Percentiles rank a stretch among this genome's conserved stretches.
Conservation (phyloP, 768 basidiomycete genomes). For the Kondoa subrosea region DNA sequence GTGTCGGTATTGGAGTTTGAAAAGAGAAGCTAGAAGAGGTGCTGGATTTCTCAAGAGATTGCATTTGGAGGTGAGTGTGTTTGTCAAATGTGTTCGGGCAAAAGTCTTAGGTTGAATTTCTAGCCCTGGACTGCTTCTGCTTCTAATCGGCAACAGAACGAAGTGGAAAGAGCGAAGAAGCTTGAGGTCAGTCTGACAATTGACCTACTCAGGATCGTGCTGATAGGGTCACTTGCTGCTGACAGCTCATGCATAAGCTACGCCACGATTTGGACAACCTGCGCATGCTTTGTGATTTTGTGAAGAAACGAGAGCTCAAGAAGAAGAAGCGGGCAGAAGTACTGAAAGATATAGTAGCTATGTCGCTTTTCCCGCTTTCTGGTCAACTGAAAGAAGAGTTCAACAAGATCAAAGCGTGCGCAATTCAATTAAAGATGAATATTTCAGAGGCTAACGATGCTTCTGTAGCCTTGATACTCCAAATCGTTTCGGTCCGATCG, state of each 20-base stretch:
- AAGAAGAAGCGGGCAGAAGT: slow-evolving; percentile 56
- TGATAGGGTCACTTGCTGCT: background rate
- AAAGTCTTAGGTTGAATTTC: slow-evolving; percentile 7
- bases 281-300: slow-evolving; percentile 47
- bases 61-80: slow-evolving; percentile 52
- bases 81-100: background rate
- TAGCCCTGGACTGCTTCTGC: slow-evolving; percentile 79
- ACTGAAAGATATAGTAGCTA: slow-evolving; percentile 49
- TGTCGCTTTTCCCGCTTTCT: slow-evolving; percentile 52
- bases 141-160: slow-evolving; percentile 45
- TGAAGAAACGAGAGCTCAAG: slow-evolving; percentile 59
- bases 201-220: slow-evolving; percentile 3
- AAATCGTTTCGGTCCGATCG: slow-evolving; percentile 56
- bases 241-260: slow-evolving; percentile 46
- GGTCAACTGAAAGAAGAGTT: slow-evolving; percentile 47
- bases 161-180: slow-evolving; percentile 65
- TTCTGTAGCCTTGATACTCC: slow-evolving; percentile 35
- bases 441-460: background rate
- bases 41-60: slow-evolving; percentile 82
- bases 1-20: slow-evolving; percentile 92
- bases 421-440: background rate
- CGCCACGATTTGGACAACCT: slow-evolving; percentile 62
- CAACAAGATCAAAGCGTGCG: slow-evolving; percentile 54
- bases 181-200: slow-evolving; percentile 63
- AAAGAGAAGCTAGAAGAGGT: slow-evolving; percentile 78